A percentile compares a stretch with the other conserved stretches of the same genome.
Evolutionary conservation across 2,329 filamentous ascomycete genomes (phyloP).

Genomic region (Apiospora saccharicola): DNA sequence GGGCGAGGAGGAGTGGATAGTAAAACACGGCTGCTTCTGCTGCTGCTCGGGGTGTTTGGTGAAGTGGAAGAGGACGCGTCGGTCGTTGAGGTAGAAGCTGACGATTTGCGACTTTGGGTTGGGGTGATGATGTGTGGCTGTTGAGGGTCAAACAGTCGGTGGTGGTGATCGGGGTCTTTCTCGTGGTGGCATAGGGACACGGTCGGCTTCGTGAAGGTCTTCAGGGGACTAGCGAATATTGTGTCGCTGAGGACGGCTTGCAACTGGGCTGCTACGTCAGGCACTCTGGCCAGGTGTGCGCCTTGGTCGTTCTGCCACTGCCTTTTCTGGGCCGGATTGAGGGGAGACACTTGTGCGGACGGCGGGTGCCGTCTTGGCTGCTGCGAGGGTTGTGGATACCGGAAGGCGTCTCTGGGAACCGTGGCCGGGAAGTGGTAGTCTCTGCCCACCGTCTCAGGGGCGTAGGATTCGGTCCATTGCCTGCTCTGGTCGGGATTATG

Average conservation of each 20-base stretch:
- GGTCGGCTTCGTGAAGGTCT: background rate
- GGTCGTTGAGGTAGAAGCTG: background rate
- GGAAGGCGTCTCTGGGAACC: background rate
- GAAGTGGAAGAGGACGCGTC: background rate
- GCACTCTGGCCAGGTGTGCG: background rate
- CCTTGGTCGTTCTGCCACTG: too few species aligned
- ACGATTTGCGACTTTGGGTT: background rate
- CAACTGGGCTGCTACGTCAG: background rate
- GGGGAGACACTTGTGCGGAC: background rate
- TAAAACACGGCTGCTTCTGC: background rate
- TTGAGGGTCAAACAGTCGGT: background rate
- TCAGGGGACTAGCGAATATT: background rate
- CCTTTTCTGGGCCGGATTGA: background rate
- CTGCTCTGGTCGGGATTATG: background rate
- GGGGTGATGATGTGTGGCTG: background rate
- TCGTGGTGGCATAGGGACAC: background rate
- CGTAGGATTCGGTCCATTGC: background rate
- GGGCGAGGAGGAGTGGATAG: background rate
- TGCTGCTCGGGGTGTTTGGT: background rate
- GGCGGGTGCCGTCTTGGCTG: background rate
- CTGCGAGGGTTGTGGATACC: background rate
- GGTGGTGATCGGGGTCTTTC: background rate
- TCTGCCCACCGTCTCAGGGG: background rate
- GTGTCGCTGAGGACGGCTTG: background rate
- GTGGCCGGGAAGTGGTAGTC: background rate